Conservation (phyloP, 2,329 filamentous ascomycete genomes). For the Aspergillus ustus region DNA sequence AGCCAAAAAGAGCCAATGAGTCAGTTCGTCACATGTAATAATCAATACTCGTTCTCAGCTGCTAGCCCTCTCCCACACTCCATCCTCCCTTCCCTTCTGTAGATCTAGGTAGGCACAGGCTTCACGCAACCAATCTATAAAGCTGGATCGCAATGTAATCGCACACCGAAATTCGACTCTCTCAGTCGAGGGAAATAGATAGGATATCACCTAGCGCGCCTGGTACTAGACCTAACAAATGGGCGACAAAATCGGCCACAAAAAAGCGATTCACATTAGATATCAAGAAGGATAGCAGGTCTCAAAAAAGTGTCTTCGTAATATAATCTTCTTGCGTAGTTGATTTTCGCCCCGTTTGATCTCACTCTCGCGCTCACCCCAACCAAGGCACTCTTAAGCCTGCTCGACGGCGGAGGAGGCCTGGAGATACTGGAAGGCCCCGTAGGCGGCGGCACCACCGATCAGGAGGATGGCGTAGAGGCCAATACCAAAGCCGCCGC, state of each 20-base stretch:
- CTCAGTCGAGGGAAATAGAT: slow-evolving; percentile 7
- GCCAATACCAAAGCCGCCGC: slow-evolving; percentile 68
- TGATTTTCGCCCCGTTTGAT: neutral
- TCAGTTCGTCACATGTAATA: neutral
- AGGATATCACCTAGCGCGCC: slow-evolving; percentile 21
- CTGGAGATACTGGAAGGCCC: slow-evolving; percentile 84
- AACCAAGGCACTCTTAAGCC: slow-evolving; percentile 27
- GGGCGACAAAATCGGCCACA: neutral
- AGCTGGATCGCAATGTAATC: neutral
- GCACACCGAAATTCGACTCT: neutral
- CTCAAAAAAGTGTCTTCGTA: slow-evolving; percentile 6
- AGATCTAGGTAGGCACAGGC: neutral
- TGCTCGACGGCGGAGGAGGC: slow-evolving; percentile 30
- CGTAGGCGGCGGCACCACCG: slow-evolving; percentile 77
- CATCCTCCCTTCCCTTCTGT: neutral
- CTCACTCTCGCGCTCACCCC: neutral
- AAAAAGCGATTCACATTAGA: neutral
- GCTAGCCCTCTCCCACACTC: neutral
- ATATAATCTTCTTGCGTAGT: slow-evolving; percentile 8
- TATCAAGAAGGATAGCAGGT: slow-evolving; percentile 1
- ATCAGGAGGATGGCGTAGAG: slow-evolving; percentile 81
- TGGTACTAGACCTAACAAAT: slow-evolving; percentile 15
- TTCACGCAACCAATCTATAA: neutral
- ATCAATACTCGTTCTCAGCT: neutral
- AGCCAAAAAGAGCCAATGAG: neutral